Evolutionary conservation across 805 yeast species (phyloP), one percentile per base, ranked within the genome.

Genomic region (Cyberlindnera lachancei): DNA sequence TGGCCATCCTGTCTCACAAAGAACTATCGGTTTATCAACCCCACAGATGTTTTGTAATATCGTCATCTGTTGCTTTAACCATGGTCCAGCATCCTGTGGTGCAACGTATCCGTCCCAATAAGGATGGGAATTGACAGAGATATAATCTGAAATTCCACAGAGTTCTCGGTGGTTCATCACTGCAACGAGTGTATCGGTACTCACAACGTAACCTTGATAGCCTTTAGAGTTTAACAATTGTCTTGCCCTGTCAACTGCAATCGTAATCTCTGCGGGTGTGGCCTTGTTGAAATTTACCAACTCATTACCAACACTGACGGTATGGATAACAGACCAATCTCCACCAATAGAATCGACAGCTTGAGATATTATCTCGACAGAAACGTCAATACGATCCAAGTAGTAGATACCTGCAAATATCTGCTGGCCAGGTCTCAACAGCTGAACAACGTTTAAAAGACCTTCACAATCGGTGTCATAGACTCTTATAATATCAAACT

Each of bases 1-100:
- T 42, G 84, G 84, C 85, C 85, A 76, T 20, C 84, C 85, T 29
- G 79, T 69, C 58, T 77, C 85, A 38, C 74, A 62, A 40, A 75
- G 55, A 6, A 55, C 54, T 13, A 53, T 46, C 49, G 74, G 39
- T 5, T 35, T 37, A 8, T 35, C 37, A 6, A 35, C 31, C 29
- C 73, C 73, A 50, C 82, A 75, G 7, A 50, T 56, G 24, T 53
- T 44, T 43, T 61, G 55, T 35, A 75, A 56, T 39, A 56, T 46
- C 3, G 56, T 40, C 33, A 75, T 66, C 48, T 75, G 79, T 15
- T 45, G 41, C 36, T 58, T 42, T 38, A 75, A 58, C 70, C 73
- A 76, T 5, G 71, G 37, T 23, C 82, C 82, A 0, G 80, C 56
- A 37, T 72, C 58, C 10, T 60, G 53, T 11, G 83, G 75, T 18